Conservation (phyloP, 225 moss, liverwort and hornwort species). For the Pseudoscleropodium purum region DNA sequence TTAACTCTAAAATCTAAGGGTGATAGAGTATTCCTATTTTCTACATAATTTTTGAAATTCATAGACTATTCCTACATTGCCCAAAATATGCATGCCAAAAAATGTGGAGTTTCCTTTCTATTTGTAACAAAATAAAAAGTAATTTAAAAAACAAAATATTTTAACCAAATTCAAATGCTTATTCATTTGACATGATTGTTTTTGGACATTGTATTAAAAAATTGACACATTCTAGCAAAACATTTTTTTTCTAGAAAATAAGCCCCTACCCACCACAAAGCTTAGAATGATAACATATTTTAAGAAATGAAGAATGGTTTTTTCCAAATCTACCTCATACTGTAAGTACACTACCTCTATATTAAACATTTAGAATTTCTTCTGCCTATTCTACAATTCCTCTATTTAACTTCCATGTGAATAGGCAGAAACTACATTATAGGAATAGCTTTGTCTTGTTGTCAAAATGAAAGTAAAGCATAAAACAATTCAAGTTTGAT, state of each 20-base stretch:
- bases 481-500: background rate
- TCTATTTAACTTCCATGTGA: background rate
- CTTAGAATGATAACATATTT: no score
- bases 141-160: no score
- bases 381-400: fast-evolving
- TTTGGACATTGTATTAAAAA: fast-evolving
- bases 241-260: background rate
- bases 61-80: fast-evolving
- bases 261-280: fast-evolving
- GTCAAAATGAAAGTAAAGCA: background rate
- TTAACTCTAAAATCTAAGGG: fast-evolving
- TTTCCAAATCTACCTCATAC: background rate
- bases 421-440: no score
- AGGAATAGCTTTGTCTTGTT: background rate
- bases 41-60: background rate
- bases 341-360: background rate
- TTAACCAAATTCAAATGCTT: background rate
- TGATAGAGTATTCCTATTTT: background rate
- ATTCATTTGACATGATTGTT: background rate
- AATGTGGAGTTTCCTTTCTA: no score
- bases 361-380: background rate
- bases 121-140: background rate
- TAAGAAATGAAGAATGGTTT: background rate
- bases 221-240: fast-evolving
- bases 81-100: no score